A percentile compares a stretch with the other conserved stretches of the same genome.
phyloP scores from a whole-genome alignment of 2,329 filamentous ascomycete species.

The Fusarium robinianum region DNA sequence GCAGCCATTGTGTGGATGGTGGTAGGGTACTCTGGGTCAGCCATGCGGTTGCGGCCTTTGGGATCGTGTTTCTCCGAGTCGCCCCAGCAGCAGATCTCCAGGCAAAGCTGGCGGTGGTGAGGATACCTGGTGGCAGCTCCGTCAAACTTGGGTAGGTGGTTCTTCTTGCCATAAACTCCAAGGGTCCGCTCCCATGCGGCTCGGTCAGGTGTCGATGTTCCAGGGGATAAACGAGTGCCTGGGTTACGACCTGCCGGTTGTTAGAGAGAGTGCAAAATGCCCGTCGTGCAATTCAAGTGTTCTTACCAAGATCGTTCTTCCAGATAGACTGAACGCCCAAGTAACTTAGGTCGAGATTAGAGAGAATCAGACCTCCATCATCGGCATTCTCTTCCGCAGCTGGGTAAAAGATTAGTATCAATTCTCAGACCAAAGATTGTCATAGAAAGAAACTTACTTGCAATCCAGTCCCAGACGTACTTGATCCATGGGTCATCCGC shows the following conservation, averaged over 20 bases:
- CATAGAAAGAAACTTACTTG: constrained; percentile 52
- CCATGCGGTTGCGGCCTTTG: constrained; percentile 49
- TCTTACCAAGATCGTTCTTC: constrained; percentile 67
- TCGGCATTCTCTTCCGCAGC: constrained; percentile 67
- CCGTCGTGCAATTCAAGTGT: background rate
- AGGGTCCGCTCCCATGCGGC: constrained; percentile 65
- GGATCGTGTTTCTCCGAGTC: constrained; percentile 54
- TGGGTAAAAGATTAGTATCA: constrained; percentile 37
- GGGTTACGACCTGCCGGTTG: constrained; percentile 51
- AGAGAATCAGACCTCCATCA: constrained; percentile 71
- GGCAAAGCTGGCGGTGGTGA: constrained; percentile 73
- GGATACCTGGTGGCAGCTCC: constrained; percentile 67
- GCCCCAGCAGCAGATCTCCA: constrained; percentile 77
- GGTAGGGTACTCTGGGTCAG: constrained; percentile 54
- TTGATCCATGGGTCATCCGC: constrained; percentile 75
- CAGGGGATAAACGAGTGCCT: constrained; percentile 53
- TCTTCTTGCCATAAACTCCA: constrained; percentile 65
- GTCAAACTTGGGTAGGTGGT: constrained; percentile 64
- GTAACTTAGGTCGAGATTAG: constrained; percentile 73
- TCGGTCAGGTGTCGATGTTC: constrained; percentile 51
- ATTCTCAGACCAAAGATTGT: background rate
- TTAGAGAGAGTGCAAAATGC: constrained; percentile 8
- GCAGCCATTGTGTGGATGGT: constrained; percentile 72
- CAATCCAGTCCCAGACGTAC: constrained; percentile 78
- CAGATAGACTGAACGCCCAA: constrained; percentile 75